Evolutionary conservation across 257 asterid genomes (phyloP), one percentile per base, ranked within the genome.

Genomic region (Solanum verrucosum): DNA sequence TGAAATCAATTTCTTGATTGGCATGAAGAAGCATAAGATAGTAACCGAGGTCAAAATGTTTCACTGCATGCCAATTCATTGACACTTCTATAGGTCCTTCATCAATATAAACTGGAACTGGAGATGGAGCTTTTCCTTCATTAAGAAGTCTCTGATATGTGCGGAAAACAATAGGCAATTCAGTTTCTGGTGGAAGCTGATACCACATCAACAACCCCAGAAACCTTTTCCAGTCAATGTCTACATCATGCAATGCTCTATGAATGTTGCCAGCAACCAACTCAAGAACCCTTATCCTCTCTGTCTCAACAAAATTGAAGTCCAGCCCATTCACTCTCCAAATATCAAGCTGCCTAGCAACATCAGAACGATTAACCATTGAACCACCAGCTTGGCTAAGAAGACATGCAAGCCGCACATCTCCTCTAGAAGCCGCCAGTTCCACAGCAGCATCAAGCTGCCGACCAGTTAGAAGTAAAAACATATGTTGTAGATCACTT

Each of bases 21-120:
- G 99, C 96, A n/a, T 97, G 99, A 87, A 97, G 99, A 87, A 94
- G 95, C 99, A 97, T 96, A 73, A 97, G 98, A 90, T 96, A 94
- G 92, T 97, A 97, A 52, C 98, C 91, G 67, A 97, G 94, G 92
- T 97, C 99, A 92, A 89, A 97, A 87, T 91, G 95, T 73, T 93
- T 94, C 81, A 87, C 92, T 27, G 88, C 91, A 87, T 81, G 90
- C 94, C 93, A 92, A 44, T 88, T 90, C 89, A 83, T 68, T 18
- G 90, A 86, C 82, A 88, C 94, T 89, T 94, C 98, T 59, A 70
- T 59, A 65, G 95, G 97, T 46, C 98, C 98, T 91, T 97, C 99
- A 79, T 97, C 99, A 74, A 97, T 92, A 90, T 97, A 97, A 90
- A 95, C 95, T 20, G 99, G 99, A 87, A 94, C 98, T 5, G 99